These are phyloP conservation scores for Cephalotrichum gorgonifer DNA, from an alignment of 2,329 filamentous ascomycete species.

Conservation along the genomic window DNA sequence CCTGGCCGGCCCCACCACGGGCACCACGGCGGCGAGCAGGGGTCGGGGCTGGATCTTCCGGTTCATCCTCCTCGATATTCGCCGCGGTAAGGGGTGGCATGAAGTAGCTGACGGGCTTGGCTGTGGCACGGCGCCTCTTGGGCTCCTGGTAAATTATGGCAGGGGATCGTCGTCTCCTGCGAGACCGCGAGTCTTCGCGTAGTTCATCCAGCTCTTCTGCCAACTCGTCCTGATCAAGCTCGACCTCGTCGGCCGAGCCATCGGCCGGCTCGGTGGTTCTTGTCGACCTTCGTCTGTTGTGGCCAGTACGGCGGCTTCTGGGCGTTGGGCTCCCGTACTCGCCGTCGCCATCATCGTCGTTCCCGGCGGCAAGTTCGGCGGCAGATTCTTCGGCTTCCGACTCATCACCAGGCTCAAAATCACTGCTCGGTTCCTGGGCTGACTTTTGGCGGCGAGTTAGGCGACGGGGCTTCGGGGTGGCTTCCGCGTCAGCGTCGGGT, in stretches of 20 bases:
- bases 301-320: conserved; percentile 25
- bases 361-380: conserved; percentile 30
- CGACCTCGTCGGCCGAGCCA: conserved; percentile 45
- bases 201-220: conserved; percentile 57
- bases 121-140: conserved; percentile 41
- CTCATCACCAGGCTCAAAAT: conserved; percentile 51
- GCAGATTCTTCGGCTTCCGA: conserved; percentile 48
- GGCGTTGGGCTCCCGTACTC: conserved; percentile 38
- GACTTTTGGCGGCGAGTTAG: conserved; percentile 36
- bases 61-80: conserved; percentile 65
- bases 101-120: conserved; percentile 72
- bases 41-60: conserved; percentile 55
- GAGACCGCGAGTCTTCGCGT: conserved; percentile 40
- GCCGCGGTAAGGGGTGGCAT: conserved; percentile 58
- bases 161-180: conserved; percentile 37
- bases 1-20: conserved; percentile 44
- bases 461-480: conserved; percentile 27
- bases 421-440: conserved; percentile 45
- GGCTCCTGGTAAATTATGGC: conserved; percentile 51
- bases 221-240: conserved; percentile 53
- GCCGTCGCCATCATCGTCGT: conserved; percentile 27
- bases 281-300: conserved; percentile 36
- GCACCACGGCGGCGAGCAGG: conserved; percentile 59
- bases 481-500: conserved; percentile 16
- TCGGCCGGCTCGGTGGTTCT: conserved; percentile 34